Conservation (phyloP, 345 rosid species). For the Salix viminalis region DNA sequence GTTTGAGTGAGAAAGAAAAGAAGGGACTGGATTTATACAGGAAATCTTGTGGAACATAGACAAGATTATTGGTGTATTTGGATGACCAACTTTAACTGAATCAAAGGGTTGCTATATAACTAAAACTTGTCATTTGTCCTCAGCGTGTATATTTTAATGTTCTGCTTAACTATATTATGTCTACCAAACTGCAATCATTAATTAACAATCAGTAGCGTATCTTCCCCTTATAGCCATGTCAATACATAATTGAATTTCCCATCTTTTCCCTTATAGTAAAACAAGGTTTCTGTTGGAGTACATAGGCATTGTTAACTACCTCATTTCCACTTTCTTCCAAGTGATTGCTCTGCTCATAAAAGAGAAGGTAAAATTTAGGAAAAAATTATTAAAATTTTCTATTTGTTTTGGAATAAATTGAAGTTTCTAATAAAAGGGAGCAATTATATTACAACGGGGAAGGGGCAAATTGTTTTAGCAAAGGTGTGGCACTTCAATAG, state of each 20-base stretch:
- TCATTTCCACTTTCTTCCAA: too few species aligned
- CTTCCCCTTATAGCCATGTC: too few species aligned
- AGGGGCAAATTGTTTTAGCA: too few species aligned
- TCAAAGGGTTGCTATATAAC: conserved; percentile 11
- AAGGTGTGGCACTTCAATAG: neutral
- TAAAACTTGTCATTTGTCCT: neutral
- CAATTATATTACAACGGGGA: too few species aligned
- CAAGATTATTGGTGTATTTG: conserved; percentile 26
- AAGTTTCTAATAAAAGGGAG: too few species aligned
- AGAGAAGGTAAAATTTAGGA: neutral
- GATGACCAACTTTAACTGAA: conserved; percentile 32
- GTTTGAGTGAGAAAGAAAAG: conserved; percentile 16
- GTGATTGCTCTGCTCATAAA: neutral
- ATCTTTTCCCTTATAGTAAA: too few species aligned
- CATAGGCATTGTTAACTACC: too few species aligned
- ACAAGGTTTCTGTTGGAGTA: too few species aligned
- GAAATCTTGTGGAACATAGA: conserved; percentile 6
- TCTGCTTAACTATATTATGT: neutral
- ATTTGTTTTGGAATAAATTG: too few species aligned
- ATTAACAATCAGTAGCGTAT: too few species aligned
- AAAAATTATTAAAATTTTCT: too few species aligned
- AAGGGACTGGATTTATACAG: conserved; percentile 8
- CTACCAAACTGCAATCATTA: neutral
- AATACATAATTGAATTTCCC: too few species aligned
- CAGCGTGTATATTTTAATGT: neutral